Base-by-base conservation (phyloP, 1,139 yeast species). In the Suhomyces bribrorum region DNA sequence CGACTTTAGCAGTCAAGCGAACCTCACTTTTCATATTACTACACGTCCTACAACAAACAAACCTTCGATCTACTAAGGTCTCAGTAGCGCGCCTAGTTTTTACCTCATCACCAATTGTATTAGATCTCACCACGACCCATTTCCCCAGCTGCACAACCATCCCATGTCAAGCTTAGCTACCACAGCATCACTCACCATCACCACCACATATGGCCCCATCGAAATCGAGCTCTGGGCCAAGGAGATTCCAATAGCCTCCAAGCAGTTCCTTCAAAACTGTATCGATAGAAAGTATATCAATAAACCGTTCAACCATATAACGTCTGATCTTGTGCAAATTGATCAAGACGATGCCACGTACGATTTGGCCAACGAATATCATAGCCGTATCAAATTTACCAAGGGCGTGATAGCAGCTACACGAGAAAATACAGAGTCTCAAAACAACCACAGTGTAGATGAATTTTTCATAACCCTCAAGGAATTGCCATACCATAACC, bases 171-270 rank as follows among this genome's bases (percentile, higher is more conserved):
- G 81, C 50, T 87, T 86, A 2, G 64, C 70, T 22, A 77, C 89
- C 0, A 71, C 81, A 3, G 89, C 87, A 1, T 75, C 74, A 45
- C 83, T 82, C 14, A 54, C 68, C 11, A 48, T 86, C 3, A 47
- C 57, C 9, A 84, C 94, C 2, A 63, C 78, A 9, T 81, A 79
- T 41, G 95, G 95, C 0, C 58, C 64, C 1, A 60, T 86, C 0
- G 77, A 72, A 29, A 56, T 86, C 2, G 88, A 80, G 36, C 54
- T 86, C 8, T 86, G 86, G 83, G 86, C 90, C 17, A 79, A 79
- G 47, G 89, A 86, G 54, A 61, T 77, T 3, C 90, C 94, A 0
- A 46, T 49, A 1, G 74, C 80, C 1, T 54, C 76, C 24, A 58
- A 72, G 30, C 52, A 55, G 32, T 82, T 86, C 48, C 54, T 85